These are phyloP conservation scores for Boletus sp. DNA, from an alignment of 768 basidiomycete species.

Conservation along the genomic window DNA sequence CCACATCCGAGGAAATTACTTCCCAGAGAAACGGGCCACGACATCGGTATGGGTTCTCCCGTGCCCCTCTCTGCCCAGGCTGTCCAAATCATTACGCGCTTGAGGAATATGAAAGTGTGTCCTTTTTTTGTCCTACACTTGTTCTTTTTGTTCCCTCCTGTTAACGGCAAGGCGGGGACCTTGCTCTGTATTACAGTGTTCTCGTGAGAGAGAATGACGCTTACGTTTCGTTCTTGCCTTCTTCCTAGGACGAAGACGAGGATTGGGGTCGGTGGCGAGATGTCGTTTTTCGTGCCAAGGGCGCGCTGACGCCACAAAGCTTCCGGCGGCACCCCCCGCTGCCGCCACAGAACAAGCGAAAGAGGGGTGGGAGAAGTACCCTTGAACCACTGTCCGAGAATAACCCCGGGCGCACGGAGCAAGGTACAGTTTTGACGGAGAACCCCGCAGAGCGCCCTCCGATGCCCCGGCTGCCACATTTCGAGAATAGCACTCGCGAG, in stretches of 20 bases:
- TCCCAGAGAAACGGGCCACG: slow-evolving; percentile 82
- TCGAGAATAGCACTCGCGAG: background rate
- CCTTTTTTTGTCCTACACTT: background rate
- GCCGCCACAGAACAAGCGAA: slow-evolving; percentile 60
- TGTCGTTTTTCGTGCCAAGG: slow-evolving; percentile 77
- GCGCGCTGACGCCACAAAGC: slow-evolving; percentile 42
- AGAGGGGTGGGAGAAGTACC: slow-evolving; percentile 48
- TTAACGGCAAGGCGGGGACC: background rate
- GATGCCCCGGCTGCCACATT: background rate
- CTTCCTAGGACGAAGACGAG: slow-evolving; percentile 72
- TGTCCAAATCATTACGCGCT: slow-evolving; percentile 69
- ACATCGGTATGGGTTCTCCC: slow-evolving; percentile 86
- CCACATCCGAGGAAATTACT: slow-evolving; percentile 47
- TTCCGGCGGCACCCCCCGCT: slow-evolving; percentile 35
- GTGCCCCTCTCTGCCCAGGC: slow-evolving; percentile 76
- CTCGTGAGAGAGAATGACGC: background rate
- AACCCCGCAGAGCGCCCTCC: background rate
- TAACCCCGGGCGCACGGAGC: background rate
- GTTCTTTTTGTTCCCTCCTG: background rate
- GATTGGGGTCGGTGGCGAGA: slow-evolving; percentile 90
- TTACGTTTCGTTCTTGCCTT: slow-evolving; percentile 3
- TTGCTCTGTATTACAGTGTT: background rate
- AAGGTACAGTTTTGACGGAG: background rate
- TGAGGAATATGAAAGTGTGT: slow-evolving; percentile 80
- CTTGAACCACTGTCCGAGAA: slow-evolving; percentile 11